Evolutionary conservation across 768 basidiomycete genomes (phyloP).

Genomic region (Auricularia auricula-judae): DNA sequence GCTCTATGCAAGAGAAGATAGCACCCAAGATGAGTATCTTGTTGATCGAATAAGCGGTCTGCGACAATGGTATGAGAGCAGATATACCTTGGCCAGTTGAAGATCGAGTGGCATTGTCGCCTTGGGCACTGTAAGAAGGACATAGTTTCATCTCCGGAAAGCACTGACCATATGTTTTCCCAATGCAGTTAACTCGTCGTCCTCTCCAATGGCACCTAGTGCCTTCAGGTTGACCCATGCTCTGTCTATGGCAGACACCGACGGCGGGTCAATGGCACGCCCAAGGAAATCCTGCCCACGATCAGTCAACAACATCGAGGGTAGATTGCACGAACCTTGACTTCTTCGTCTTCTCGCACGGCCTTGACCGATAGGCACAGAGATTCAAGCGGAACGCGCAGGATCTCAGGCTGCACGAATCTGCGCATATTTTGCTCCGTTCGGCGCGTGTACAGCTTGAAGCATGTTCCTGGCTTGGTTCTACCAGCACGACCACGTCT

Average conservation of each 20-base stretch:
- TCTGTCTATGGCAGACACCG: conserved; percentile 58
- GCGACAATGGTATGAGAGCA: background rate
- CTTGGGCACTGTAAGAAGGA: conserved; percentile 24
- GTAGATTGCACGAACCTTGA: conserved; percentile 36
- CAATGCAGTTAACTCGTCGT: conserved; percentile 63
- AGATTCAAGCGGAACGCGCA: conserved; percentile 75
- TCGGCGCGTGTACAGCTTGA: conserved; percentile 73
- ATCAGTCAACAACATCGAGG: conserved; percentile 7
- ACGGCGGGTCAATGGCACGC: conserved; percentile 78
- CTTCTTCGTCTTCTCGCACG: conserved; percentile 65
- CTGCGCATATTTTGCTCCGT: conserved; percentile 57
- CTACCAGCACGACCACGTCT: conserved; percentile 85
- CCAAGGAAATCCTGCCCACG: conserved; percentile 44
- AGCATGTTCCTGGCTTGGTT: conserved; percentile 72
- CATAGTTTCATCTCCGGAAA: background rate
- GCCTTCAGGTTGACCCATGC: conserved; percentile 66
- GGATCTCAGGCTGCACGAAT: conserved; percentile 81
- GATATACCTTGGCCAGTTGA: conserved; percentile 70
- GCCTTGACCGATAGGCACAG: conserved; percentile 75
- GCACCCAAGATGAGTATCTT: conserved; percentile 82
- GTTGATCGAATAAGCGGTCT: background rate
- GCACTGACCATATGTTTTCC: conserved; percentile 62
- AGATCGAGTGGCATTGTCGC: conserved; percentile 81
- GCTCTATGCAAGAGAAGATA: conserved; percentile 74
- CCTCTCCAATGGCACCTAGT: conserved; percentile 61